Evolutionary conservation across 2,329 filamentous ascomycete genomes (phyloP), one percentile per base, ranked within the genome.

Genomic region (Fusarium clavum): DNA sequence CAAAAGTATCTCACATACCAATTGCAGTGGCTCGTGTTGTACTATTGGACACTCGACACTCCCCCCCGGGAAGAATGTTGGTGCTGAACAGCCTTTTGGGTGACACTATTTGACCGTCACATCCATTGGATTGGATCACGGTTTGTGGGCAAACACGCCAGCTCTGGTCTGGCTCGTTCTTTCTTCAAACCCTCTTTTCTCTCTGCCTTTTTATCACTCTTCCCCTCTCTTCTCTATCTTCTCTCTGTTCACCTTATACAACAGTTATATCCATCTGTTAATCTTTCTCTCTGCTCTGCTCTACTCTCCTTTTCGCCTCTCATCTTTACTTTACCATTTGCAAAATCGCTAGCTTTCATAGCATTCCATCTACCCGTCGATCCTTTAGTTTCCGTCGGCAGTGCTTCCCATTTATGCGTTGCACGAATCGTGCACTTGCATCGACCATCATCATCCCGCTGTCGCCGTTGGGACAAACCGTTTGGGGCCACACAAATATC

Each of bases 381-480:
- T 47, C 57, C 41, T 45, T 44, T 70, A 61, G 69, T 40, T 51
- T 43, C 61, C 51, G 61, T 56, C 44, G 62, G 47, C 48, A 54
- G 48, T 52, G 40, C 40, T 63, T 57, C 54, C 48, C 57, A 51
- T 57, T 66, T 38, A 58, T 55, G 62, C 38, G 53, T 48, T 52
- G 52, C 54, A 72, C 61, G 64, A 72, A 61, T 71, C 69, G 57
- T 55, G 65, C 41, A 48, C 59, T 64, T 57, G 47, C 57, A 66
- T 58, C 57, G 51, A 51, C 38, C 51, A 54, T 61, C 54, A 57
- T 57, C 43, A 22, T 57, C 48, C 56, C 54, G 54, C 56, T 38
- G 52, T 59, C 44, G 34, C 61, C 53, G 44, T 56, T 52, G 65
- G 30, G 61, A 49, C 46, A 59, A 59, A 57, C 57, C 38, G 41